Evolutionary conservation across 2,329 filamentous ascomycete species (phyloP).

Genomic region (Penicillium decumbens): DNA sequence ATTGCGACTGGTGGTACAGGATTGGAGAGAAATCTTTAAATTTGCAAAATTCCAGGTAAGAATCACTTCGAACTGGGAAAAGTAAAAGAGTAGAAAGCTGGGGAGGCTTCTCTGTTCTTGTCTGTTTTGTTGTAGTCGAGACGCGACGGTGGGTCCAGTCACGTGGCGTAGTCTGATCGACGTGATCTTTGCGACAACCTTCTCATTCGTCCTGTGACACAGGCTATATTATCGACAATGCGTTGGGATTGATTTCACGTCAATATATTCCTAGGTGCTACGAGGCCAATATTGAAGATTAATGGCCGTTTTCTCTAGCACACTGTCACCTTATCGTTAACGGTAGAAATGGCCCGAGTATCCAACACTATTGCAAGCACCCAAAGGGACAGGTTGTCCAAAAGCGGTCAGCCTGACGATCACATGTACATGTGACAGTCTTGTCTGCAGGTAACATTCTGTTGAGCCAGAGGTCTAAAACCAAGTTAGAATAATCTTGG

Average conservation of each 20-base stretch:
- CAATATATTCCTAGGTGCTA: too few relatives aligned
- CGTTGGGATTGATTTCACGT: background rate
- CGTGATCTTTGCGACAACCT: background rate
- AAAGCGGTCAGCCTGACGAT: too few relatives aligned
- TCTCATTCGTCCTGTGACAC: background rate
- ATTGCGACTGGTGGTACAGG: background rate
- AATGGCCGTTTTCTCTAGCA: too few relatives aligned
- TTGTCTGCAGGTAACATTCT: too few relatives aligned
- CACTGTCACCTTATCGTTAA: too few relatives aligned
- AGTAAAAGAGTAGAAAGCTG: background rate
- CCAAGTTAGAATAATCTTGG: too few relatives aligned
- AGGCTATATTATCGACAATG: background rate
- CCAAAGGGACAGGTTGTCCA: too few relatives aligned
- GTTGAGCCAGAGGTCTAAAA: too few relatives aligned
- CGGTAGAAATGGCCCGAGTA: too few relatives aligned
- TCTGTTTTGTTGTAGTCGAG: background rate
- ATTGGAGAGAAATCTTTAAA: background rate
- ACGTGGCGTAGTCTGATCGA: slow-evolving; percentile 11
- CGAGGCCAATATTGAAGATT: too few relatives aligned
- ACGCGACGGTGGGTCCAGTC: slow-evolving; percentile 15
- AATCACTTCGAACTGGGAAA: background rate
- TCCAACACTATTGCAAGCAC: too few relatives aligned
- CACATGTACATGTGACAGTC: too few relatives aligned
- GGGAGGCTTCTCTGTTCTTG: background rate
- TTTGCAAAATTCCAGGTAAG: background rate